Evolutionary conservation across 306 rosid species (phyloP).

Genomic region (Luffa acutangula): DNA sequence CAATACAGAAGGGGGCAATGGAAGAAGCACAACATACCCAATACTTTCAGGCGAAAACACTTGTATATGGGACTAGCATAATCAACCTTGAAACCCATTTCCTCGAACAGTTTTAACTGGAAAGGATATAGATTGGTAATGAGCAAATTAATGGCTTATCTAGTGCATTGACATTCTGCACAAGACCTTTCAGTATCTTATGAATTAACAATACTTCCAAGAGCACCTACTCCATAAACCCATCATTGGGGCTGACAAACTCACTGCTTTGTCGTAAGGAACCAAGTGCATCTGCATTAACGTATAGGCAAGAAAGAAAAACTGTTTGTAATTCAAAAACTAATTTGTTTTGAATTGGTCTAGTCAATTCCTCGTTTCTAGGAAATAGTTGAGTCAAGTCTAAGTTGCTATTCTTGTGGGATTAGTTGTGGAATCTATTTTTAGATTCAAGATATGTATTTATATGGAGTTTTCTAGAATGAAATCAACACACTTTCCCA

Average conservation of each 20-base stretch:
- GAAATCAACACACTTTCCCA: no score
- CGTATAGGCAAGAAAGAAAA: not conserved
- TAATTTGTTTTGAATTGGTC: no score
- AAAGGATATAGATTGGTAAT: conserved; percentile 1
- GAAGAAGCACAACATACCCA: conserved; percentile 37
- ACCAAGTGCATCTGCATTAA: conserved; percentile 67
- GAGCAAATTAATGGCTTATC: not conserved
- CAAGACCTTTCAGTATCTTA: not conserved
- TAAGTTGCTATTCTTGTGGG: no score
- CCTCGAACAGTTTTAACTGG: conserved; percentile 79
- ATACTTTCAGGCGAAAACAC: conserved; percentile 61
- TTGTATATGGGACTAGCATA: conserved; percentile 54
- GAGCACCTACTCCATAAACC: conserved; percentile 79
- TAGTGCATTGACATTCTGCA: not conserved
- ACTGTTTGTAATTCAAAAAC: no score
- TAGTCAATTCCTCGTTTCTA: no score
- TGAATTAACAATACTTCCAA: conserved; percentile 6
- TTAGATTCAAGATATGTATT: no score
- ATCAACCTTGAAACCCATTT: conserved; percentile 92
- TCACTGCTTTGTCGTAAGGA: conserved; percentile 68
- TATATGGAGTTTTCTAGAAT: no score
- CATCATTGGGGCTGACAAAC: conserved; percentile 92
- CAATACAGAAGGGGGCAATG: not conserved
- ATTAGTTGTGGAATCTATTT: no score
- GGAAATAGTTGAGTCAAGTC: no score